phyloP scores from a whole-genome alignment of 2,329 filamentous ascomycete genomes.

The Byssoonygena ceratinophila region DNA sequence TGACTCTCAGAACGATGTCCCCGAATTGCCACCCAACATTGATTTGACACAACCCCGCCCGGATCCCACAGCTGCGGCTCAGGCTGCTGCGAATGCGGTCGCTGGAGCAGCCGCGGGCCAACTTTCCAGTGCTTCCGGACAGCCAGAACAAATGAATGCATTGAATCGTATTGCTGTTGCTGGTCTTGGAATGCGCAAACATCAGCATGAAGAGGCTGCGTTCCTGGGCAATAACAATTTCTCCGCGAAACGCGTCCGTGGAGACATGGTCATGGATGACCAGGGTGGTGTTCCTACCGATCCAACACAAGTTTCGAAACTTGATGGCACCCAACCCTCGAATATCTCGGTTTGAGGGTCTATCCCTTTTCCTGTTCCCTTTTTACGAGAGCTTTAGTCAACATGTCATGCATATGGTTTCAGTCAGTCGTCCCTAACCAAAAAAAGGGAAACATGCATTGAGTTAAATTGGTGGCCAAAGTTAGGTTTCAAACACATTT shows the following conservation, averaged over 20 bases:
- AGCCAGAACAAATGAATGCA: constrained; percentile 32
- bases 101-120: background rate
- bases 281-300: background rate
- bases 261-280: constrained; percentile 4
- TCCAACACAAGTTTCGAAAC: background rate
- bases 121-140: constrained; percentile 9
- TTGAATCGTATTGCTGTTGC: constrained; percentile 37
- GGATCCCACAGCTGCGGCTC: constrained; percentile 22
- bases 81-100: constrained; percentile 11
- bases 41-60: constrained; percentile 52
- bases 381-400: background rate
- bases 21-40: constrained; percentile 70
- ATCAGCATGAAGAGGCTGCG: constrained; percentile 30
- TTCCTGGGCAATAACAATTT: constrained; percentile 27
- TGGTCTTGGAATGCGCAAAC: constrained; percentile 36
- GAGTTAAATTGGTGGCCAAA: background rate
- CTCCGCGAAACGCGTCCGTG: constrained; percentile 21
- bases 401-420: background rate
- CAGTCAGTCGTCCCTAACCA: background rate
- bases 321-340: background rate
- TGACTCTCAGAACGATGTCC: constrained; percentile 72
- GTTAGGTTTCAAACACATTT: background rate
- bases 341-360: background rate
- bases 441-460: background rate
- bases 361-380: background rate